Conservation (phyloP, 2,329 filamentous ascomycete genomes). For the Aaosphaeria pasadenensis region DNA sequence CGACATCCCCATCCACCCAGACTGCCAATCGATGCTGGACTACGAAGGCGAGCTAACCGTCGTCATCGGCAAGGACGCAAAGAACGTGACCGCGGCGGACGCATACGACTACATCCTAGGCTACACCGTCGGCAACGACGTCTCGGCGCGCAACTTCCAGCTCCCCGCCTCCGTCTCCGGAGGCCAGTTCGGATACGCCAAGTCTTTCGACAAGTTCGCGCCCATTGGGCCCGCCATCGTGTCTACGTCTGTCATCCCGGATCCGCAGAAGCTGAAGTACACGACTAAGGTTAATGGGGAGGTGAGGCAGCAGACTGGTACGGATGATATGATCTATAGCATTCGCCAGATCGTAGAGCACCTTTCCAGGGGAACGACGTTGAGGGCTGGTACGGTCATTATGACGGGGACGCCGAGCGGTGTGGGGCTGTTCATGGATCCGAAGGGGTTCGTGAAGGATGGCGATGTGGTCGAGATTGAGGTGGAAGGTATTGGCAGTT, state of each 20-base stretch:
- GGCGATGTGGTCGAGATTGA: conserved; percentile 35
- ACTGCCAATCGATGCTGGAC: conserved; percentile 32
- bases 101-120: conserved; percentile 61
- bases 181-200: conserved; percentile 42
- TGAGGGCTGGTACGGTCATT: conserved; percentile 46
- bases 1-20: conserved; percentile 24
- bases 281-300: conserved; percentile 45
- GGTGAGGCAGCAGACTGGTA: conserved; percentile 41
- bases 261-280: conserved; percentile 33
- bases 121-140: conserved; percentile 63
- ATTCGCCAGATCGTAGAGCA: conserved; percentile 43
- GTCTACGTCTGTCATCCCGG: conserved; percentile 23
- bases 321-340: conserved; percentile 48
- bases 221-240: conserved; percentile 45
- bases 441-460: conserved; percentile 35
- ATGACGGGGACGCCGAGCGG: conserved; percentile 51
- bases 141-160: conserved; percentile 58
- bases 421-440: conserved; percentile 36
- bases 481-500: conserved; percentile 33
- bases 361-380: conserved; percentile 45
- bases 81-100: conserved; percentile 48
- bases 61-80: conserved; percentile 29
- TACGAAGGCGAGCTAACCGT: conserved; percentile 40
- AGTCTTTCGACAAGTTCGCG: conserved; percentile 45
- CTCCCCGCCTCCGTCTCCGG: conserved; percentile 28